Evolutionary conservation across 305 asterid genomes (phyloP), one percentile per base, ranked within the genome.

Genomic region (Striga hermonthica): DNA sequence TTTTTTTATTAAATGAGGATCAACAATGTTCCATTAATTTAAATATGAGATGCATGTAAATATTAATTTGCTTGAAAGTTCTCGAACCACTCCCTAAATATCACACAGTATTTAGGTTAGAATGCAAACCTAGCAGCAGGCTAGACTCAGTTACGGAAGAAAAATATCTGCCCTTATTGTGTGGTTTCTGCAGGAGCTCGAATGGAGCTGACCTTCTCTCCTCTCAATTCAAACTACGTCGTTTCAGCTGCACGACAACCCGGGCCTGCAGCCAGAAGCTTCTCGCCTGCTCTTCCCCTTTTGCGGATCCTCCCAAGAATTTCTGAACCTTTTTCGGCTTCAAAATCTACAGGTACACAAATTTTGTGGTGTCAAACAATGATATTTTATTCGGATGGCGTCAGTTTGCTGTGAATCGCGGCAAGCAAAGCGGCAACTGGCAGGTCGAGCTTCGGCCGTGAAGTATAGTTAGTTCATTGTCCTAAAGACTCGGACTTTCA

Each of bases 181-280:
- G 31, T 22, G 31, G 31, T 22, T 14, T 44, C 35, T 10, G 1
- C 10, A 13, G 41, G 28, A 44, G 31, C 40, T 34, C 55, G 56
- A 68, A 79, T 74, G 84, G 81, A 76, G 78, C 56, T 76, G 9
- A 71, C 74, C 45, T 79, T 75, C 48, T 54, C 71, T 67, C 64
- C 72, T 52, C 73, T 77, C 34, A 64, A 36, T 65, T 72, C 80
- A 31, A 57, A 62, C 83, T 67, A 45, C 65, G 65, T 71, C 64
- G 74, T 79, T 62, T 53, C 75, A 44, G 60, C 81, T 13, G 57
- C 43, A 9, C 31, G 31, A 22, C 31, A 0, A 2, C 31, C 31
- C 31, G 31, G 31, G 31, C 76, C 37, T 9, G 64, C 40, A 52
- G 72, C 75, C 72, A 79, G 79, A 72, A 84, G 52, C 62, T 75